These are phyloP conservation scores for Metschnikowia sp. DNA, from an alignment of 805 yeast genomes.

Conservation along the genomic window DNA sequence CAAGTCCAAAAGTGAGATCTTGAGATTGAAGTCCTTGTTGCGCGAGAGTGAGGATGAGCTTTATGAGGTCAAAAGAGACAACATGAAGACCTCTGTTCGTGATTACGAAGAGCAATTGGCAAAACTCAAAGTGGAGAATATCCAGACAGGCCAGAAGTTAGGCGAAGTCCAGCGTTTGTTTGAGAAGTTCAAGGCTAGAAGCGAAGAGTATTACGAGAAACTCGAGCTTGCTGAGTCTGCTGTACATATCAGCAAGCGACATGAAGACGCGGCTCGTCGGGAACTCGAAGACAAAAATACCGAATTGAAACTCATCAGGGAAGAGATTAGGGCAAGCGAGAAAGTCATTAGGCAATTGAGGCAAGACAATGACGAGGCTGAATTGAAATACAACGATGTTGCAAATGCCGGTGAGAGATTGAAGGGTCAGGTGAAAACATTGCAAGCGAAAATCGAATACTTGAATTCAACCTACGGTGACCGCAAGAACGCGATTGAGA, in stretches of 20 bases:
- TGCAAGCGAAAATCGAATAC: constrained; percentile 24
- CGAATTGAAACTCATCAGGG: constrained; percentile 48
- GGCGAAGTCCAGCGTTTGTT: constrained; percentile 39
- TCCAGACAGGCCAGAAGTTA: constrained; percentile 54
- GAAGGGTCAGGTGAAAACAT: constrained; percentile 17
- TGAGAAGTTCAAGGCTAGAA: constrained; percentile 58
- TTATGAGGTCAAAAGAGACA: constrained; percentile 40
- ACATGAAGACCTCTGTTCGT: constrained; percentile 34
- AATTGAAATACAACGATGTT: constrained; percentile 26
- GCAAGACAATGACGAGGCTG: constrained; percentile 24
- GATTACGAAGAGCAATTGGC: constrained; percentile 39
- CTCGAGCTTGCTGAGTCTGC: constrained; percentile 78
- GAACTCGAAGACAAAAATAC: constrained; percentile 54
- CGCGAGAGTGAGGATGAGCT: constrained; percentile 43
- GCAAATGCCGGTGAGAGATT: constrained; percentile 6
- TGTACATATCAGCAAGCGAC: constrained; percentile 57
- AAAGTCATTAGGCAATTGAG: constrained; percentile 48
- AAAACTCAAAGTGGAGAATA: constrained; percentile 54
- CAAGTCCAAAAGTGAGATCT: constrained; percentile 39
- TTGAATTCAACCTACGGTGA: constrained; percentile 22
- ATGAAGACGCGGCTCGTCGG: constrained; percentile 51
- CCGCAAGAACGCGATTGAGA: constrained; percentile 22
- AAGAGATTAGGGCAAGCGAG: constrained; percentile 53
- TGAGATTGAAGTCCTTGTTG: constrained; percentile 38
- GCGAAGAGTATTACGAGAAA: constrained; percentile 70